Evolutionary conservation across 495 filamentous ascomycete genomes (phyloP).

Genomic region (Hypoxylon rickii): DNA sequence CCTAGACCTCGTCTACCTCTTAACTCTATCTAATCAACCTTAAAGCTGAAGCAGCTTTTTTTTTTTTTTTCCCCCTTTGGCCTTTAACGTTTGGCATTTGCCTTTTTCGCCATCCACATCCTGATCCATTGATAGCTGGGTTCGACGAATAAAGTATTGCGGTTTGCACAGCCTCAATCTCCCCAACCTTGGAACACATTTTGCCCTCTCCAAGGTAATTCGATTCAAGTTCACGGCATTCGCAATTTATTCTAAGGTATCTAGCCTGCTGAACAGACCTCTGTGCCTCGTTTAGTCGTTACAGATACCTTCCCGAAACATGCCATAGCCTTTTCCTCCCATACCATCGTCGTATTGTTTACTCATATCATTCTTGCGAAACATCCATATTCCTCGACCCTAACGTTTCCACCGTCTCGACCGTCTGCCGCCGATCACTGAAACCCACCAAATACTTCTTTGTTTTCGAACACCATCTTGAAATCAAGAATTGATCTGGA

Average conservation of each 20-base stretch:
- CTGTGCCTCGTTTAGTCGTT: constrained; percentile 24
- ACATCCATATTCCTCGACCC: constrained; percentile 15
- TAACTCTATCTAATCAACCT: not conserved
- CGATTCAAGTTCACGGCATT: constrained; percentile 6
- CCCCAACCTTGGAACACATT: not conserved
- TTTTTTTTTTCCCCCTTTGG: not conserved
- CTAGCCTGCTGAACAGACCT: constrained; percentile 10
- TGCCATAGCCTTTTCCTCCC: constrained; percentile 20
- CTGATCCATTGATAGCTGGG: not conserved
- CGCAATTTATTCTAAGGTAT: not conserved
- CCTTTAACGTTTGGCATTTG: constrained; percentile 1
- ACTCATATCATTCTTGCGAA: constrained; percentile 29
- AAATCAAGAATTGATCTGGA: constrained; percentile 15
- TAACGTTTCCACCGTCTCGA: not conserved
- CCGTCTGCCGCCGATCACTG: not conserved
- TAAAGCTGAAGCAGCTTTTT: not conserved
- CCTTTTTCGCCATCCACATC: too few species aligned
- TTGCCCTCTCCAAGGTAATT: too few species aligned
- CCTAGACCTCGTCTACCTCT: too few species aligned
- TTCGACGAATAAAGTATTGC: not conserved
- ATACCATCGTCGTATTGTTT: constrained; percentile 28
- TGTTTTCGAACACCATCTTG: not conserved
- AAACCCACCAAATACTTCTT: not conserved
- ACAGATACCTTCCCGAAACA: constrained; percentile 30
- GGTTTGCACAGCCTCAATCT: constrained; percentile 17